These are phyloP conservation scores for Cryptococcus sp. DNA, from an alignment of 1,284 basidiomycete genomes.

Conservation along the genomic window DNA sequence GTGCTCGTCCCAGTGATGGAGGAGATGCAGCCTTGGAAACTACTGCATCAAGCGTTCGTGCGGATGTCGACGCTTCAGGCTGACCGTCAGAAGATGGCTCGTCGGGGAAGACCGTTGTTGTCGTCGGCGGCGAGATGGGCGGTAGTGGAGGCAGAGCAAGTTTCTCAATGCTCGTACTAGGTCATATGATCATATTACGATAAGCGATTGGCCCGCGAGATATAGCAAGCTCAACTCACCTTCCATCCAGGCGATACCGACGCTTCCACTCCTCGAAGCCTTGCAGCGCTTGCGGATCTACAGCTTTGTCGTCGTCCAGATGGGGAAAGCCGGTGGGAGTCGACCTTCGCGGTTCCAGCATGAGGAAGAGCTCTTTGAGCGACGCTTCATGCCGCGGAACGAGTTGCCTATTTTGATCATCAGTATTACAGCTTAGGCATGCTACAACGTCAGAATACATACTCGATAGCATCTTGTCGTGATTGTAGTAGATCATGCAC, in stretches of 20 bases:
- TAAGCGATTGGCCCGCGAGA: conserved; percentile 1
- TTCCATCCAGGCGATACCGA: conserved; percentile 35
- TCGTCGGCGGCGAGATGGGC: conserved; percentile 34
- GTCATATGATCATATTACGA: not conserved
- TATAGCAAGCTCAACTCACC: conserved; percentile 15
- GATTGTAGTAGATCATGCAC: conserved; percentile 32
- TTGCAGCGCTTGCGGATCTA: conserved; percentile 15
- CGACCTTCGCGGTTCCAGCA: conserved; percentile 31
- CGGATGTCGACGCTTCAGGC: conserved; percentile 11
- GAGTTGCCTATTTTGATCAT: no score
- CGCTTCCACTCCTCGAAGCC: conserved; percentile 38
- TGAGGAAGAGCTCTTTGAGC: conserved; percentile 32
- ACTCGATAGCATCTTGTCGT: conserved; percentile 30
- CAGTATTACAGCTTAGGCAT: not conserved
- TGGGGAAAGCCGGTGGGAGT: conserved; percentile 27
- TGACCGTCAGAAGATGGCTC: conserved; percentile 19
- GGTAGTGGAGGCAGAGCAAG: conserved; percentile 37
- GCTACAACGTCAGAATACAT: not conserved
- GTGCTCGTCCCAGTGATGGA: not conserved
- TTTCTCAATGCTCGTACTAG: conserved; percentile 27
- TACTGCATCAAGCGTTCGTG: conserved; percentile 1
- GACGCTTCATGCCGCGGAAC: conserved; percentile 32
- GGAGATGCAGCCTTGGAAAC: not conserved
- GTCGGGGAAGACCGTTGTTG: conserved; percentile 40
- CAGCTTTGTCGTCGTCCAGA: conserved; percentile 24